These are phyloP conservation scores for Urtica urens DNA, from an alignment of 306 rosid genomes.

Conservation along the genomic window DNA sequence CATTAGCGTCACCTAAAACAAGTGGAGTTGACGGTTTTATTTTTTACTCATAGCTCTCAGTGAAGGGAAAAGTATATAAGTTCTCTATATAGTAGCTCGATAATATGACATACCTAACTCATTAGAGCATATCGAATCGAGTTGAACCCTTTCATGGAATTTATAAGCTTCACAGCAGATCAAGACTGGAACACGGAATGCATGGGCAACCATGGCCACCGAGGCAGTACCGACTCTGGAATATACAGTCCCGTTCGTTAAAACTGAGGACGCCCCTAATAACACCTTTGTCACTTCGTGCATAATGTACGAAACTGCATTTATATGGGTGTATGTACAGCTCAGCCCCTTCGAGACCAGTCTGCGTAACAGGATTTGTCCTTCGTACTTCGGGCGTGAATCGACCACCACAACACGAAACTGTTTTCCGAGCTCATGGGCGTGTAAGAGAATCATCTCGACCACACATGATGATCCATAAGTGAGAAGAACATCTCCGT, in stretches of 20 bases:
- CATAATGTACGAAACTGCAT: slow-evolving; percentile 70
- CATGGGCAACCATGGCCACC: slow-evolving; percentile 89
- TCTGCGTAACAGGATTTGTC: slow-evolving; percentile 63
- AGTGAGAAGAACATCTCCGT: slow-evolving; percentile 81
- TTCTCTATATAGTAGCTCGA: background rate
- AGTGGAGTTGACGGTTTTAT: slow-evolving; percentile 22
- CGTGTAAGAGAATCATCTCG: slow-evolving; percentile 59
- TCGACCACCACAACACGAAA: slow-evolving; percentile 80
- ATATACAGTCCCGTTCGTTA: slow-evolving; percentile 78
- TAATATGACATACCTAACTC: slow-evolving; percentile 51
- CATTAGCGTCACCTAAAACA: slow-evolving; percentile 75
- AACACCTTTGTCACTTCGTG: slow-evolving; percentile 74
- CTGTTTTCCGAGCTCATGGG: slow-evolving; percentile 64
- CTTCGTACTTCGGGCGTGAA: slow-evolving; percentile 82
- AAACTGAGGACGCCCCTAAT: slow-evolving; percentile 67
- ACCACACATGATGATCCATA: slow-evolving; percentile 64
- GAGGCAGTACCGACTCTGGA: slow-evolving; percentile 86
- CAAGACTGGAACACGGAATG: slow-evolving; percentile 70
- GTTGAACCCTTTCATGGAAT: slow-evolving; percentile 93
- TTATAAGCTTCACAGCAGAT: slow-evolving; percentile 90
- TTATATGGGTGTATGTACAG: slow-evolving; percentile 79
- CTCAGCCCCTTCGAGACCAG: slow-evolving; percentile 55
- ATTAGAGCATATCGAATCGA: slow-evolving; percentile 80
- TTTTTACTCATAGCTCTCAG: slow-evolving; percentile 8
- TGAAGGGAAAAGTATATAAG: background rate